A percentile compares a stretch with the other conserved stretches of the same genome.
Conservation (phyloP, 192 early-diverging fungal genomes). For the Gonapodya sp. region DNA sequence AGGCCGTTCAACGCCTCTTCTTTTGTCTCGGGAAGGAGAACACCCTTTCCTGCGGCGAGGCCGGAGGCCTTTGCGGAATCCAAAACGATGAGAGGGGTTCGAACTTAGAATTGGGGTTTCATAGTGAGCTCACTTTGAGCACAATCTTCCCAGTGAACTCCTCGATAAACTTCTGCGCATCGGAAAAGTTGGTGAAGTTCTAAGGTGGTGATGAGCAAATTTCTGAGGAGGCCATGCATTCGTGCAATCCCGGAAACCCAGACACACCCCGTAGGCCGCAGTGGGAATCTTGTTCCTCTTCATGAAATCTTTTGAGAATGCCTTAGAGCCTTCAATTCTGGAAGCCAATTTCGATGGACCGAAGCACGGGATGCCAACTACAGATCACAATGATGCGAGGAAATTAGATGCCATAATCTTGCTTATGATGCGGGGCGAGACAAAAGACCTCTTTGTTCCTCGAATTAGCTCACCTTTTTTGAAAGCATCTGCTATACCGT, state of each 20-base stretch:
- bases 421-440: too few species aligned
- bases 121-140: constrained; percentile 50
- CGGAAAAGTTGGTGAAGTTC: constrained; percentile 70
- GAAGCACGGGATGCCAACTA: constrained; percentile 83
- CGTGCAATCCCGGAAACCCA: background rate
- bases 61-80: constrained; percentile 64
- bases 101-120: constrained; percentile 17
- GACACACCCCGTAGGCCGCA: constrained; percentile 65
- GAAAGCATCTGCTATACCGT: constrained; percentile 76
- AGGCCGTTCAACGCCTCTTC: constrained; percentile 79
- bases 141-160: constrained; percentile 56
- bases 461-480: constrained; percentile 60
- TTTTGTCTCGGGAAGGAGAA: constrained; percentile 75
- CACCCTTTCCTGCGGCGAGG: constrained; percentile 96
- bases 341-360: constrained; percentile 86
- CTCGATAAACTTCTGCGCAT: constrained; percentile 58
- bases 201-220: constrained; percentile 18
- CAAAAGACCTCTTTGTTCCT: background rate
- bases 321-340: constrained; percentile 93
- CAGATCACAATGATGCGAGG: background rate
- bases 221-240: constrained; percentile 17
- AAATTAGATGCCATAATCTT: constrained; percentile 2
- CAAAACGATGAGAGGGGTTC: background rate
- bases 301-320: constrained; percentile 99
- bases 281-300: constrained; percentile 91